phyloP scores from a whole-genome alignment of 495 filamentous ascomycete genomes.

The Copromyces sp. region DNA sequence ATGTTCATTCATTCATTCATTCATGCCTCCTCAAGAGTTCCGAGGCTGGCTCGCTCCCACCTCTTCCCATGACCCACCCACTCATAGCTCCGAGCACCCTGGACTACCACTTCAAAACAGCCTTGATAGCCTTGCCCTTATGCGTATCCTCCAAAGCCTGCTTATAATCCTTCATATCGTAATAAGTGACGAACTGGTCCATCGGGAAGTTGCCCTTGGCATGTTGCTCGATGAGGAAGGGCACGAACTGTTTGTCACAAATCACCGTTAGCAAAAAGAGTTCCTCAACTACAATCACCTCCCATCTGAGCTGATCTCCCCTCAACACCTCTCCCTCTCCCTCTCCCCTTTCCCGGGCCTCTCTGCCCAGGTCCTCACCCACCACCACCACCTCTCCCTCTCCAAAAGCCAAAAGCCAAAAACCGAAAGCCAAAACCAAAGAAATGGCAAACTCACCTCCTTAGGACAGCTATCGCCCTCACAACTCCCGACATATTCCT shows the following conservation, averaged over 20 bases:
- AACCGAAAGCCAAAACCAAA: too few species aligned
- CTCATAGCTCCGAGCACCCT: background rate
- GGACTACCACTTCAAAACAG: conserved; percentile 16
- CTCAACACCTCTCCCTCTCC: background rate
- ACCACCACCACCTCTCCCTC: too few species aligned
- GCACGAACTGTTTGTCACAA: conserved; percentile 24
- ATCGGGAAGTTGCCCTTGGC: conserved; percentile 34
- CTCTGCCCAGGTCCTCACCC: background rate
- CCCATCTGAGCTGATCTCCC: conserved; percentile 7
- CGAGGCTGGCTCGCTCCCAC: too few species aligned
- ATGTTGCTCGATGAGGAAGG: conserved; percentile 29
- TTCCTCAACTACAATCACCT: conserved; percentile 3
- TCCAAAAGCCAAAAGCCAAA: too few species aligned
- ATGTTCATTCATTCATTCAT: too few species aligned
- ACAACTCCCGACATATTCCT: conserved; percentile 23
- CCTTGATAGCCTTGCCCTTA: conserved; percentile 19
- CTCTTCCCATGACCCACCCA: too few species aligned
- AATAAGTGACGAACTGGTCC: conserved; percentile 24
- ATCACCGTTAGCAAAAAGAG: conserved; percentile 13
- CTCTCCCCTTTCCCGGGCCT: background rate
- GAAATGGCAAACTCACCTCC: conserved; percentile 8
- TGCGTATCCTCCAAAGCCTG: conserved; percentile 18
- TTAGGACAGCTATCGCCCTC: conserved; percentile 19
- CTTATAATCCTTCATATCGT: conserved; percentile 17
- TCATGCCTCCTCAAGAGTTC: too few species aligned